Conservation (phyloP, 306 rosid species). For the Delonix regia region DNA sequence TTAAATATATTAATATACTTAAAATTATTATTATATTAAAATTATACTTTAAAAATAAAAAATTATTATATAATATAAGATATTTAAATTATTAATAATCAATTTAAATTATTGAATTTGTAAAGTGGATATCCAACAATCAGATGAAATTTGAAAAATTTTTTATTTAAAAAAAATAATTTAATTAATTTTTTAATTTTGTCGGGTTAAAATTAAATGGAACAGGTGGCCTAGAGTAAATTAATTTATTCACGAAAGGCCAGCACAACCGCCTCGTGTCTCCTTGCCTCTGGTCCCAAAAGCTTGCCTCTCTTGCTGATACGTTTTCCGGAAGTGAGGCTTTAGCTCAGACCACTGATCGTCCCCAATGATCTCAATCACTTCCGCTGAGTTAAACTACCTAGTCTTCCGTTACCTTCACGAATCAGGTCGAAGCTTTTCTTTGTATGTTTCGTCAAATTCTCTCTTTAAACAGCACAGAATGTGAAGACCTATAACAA, state of each 20-base stretch:
- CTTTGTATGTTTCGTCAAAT: neutral
- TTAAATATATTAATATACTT: too few species aligned
- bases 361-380: slow-evolving; percentile 51
- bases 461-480: neutral
- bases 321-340: neutral
- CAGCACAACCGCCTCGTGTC: neutral
- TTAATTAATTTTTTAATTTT: too few species aligned
- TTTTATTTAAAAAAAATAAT: too few species aligned
- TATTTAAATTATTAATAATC: too few species aligned
- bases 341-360: slow-evolving; percentile 22
- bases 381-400: slow-evolving; percentile 58
- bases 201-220: too few species aligned
- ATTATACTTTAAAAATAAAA: too few species aligned
- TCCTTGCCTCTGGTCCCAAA: neutral
- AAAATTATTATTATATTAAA: too few species aligned
- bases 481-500: neutral
- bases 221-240: too few species aligned
- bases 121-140: too few species aligned
- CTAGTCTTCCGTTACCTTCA: slow-evolving; percentile 65
- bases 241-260: neutral
- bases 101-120: too few species aligned
- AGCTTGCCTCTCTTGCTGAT: neutral
- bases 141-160: too few species aligned
- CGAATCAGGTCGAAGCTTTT: slow-evolving; percentile 49
- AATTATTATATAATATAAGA: too few species aligned